phyloP scores from a whole-genome alignment of 2,329 filamentous ascomycete species.

The Fusarium gaditjirri region DNA sequence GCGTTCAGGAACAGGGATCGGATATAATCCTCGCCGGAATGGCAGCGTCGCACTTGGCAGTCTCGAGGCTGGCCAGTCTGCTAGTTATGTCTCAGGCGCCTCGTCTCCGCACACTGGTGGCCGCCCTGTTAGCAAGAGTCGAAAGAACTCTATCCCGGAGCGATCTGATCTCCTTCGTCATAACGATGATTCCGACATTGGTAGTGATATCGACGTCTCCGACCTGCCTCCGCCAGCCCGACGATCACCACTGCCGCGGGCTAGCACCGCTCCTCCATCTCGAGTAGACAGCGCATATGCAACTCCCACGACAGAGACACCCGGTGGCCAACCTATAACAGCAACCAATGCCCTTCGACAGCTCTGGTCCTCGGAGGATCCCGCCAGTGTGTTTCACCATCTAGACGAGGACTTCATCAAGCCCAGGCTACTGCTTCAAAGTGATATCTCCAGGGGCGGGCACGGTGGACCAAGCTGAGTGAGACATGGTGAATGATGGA shows the following conservation, averaged over 20 bases:
- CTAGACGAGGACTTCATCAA: constrained; percentile 97
- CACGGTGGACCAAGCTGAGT: constrained; percentile 41
- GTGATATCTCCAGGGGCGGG: constrained; percentile 53
- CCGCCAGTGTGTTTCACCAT: constrained; percentile 88
- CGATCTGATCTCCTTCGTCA: constrained; percentile 65
- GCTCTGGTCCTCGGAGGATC: constrained; percentile 86
- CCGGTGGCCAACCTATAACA: constrained; percentile 62
- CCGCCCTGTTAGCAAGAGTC: constrained; percentile 61
- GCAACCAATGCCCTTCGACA: constrained; percentile 82
- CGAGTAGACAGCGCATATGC: constrained; percentile 46
- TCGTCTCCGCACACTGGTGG: constrained; percentile 58
- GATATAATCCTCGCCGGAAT: constrained; percentile 76
- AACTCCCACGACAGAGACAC: constrained; percentile 46
- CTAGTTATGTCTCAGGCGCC: constrained; percentile 65
- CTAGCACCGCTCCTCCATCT: constrained; percentile 41
- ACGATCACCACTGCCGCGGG: constrained; percentile 51
- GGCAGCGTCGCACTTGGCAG: constrained; percentile 69
- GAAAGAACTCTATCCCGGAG: constrained; percentile 64
- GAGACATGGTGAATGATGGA: constrained; percentile 1
- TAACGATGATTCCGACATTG: constrained; percentile 67
- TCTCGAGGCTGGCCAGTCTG: constrained; percentile 55
- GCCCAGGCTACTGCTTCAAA: constrained; percentile 86
- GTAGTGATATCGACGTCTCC: constrained; percentile 72
- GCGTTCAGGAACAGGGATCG: constrained; percentile 79
- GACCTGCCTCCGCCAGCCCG: constrained; percentile 72